Evolutionary conservation across 345 rosid species (phyloP).

Genomic region (Eucalyptus cloeziana): DNA sequence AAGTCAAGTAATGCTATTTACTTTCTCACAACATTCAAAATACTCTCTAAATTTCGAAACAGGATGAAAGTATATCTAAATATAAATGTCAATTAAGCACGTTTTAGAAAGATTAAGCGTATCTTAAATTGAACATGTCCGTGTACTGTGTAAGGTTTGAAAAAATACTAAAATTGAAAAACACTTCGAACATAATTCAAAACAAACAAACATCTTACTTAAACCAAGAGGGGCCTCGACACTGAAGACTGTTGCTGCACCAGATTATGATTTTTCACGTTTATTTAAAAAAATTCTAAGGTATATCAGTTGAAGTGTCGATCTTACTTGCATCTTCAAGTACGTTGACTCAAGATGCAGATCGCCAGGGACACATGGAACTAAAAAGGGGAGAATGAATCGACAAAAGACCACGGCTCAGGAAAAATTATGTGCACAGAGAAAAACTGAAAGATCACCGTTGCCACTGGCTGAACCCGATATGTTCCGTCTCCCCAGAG

Average conservation of each 20-base stretch:
- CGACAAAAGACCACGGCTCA: not conserved
- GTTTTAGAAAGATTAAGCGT: not conserved
- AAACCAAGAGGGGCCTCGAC: not conserved
- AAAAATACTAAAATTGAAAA: not conserved
- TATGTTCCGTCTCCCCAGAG: not conserved
- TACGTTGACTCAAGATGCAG: not conserved
- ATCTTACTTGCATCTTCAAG: not conserved
- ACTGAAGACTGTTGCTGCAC: not conserved
- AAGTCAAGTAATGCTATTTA: not conserved
- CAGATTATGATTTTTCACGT: not conserved
- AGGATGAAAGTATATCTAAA: not conserved
- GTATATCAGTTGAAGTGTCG: not conserved
- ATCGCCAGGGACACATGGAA: not conserved
- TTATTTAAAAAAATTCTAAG: not conserved
- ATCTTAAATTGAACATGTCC: not conserved
- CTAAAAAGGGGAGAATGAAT: not conserved
- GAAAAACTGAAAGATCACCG: not conserved
- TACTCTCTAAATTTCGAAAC: not conserved
- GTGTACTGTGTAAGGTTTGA: not conserved
- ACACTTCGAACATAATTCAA: not conserved
- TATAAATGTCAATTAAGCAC: not conserved
- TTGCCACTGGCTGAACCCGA: not conserved
- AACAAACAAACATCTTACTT: not conserved
- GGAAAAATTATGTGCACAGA: not conserved
- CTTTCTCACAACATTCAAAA: not conserved